Evolutionary conservation across 805 yeast species (phyloP).

Genomic region (Ogataea henricii): DNA sequence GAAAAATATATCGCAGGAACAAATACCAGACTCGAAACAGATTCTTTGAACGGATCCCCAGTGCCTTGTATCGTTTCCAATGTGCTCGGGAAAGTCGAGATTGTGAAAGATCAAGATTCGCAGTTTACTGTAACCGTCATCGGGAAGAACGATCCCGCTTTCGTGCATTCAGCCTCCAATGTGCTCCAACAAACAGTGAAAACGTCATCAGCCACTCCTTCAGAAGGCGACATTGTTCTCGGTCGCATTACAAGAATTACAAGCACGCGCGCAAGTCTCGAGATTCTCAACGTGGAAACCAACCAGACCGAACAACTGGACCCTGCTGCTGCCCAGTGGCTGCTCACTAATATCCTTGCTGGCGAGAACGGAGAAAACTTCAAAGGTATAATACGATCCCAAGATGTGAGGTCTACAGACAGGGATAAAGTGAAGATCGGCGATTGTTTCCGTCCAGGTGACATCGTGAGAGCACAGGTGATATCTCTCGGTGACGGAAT

Average conservation of each 20-base stretch:
- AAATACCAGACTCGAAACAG: conserved; percentile 58
- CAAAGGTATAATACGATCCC: conserved; percentile 81
- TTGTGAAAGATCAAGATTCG: conserved; percentile 31
- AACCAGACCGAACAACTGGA: conserved; percentile 46
- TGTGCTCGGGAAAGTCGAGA: conserved; percentile 57
- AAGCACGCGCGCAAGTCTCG: conserved; percentile 72
- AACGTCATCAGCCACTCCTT: conserved; percentile 57
- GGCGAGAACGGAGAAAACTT: conserved; percentile 84
- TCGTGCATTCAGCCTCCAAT: neutral
- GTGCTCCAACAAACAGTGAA: conserved; percentile 11
- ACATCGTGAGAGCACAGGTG: conserved; percentile 80
- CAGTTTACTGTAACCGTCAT: conserved; percentile 23
- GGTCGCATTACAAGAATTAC: conserved; percentile 71
- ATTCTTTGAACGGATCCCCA: conserved; percentile 40
- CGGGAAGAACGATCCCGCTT: conserved; percentile 26
- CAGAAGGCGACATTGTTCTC: conserved; percentile 80
- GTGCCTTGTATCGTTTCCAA: conserved; percentile 55
- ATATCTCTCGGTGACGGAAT: conserved; percentile 93
- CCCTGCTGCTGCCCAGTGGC: conserved; percentile 16
- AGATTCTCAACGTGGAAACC: conserved; percentile 50
- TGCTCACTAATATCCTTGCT: conserved; percentile 44
- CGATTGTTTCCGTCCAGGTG: conserved; percentile 88
- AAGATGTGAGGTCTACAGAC: conserved; percentile 89
- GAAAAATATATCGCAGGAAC: conserved; percentile 58
- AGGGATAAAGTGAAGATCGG: conserved; percentile 81